These are phyloP conservation scores for Cryptosporidium tyzzeri DNA, from an alignment of 169 alveolate genomes.

Conservation along the genomic window DNA sequence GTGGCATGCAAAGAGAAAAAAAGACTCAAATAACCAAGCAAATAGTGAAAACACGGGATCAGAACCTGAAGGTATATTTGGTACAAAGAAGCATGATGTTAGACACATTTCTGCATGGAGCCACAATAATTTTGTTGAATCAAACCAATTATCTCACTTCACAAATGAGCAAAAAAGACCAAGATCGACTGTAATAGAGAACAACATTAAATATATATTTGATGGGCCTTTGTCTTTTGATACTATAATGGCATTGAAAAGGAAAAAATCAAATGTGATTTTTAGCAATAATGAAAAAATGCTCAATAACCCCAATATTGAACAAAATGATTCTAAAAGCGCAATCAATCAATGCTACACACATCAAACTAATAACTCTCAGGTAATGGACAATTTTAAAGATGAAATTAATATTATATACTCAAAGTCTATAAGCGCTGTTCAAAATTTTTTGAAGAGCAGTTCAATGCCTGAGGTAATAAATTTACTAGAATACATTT, in stretches of 20 bases:
- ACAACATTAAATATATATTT: slow-evolving; percentile 20
- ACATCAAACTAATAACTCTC: neutral
- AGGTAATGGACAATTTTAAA: neutral
- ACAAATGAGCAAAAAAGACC: slow-evolving; percentile 11
- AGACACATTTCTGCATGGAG: neutral
- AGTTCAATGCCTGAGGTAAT: slow-evolving; percentile 17
- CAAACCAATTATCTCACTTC: neutral
- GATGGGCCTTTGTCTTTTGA: slow-evolving; percentile 74
- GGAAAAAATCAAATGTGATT: slow-evolving; percentile 2
- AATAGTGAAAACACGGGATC: neutral
- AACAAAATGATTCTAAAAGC: neutral
- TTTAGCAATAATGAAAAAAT: neutral
- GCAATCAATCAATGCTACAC: neutral
- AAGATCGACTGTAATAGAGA: slow-evolving; percentile 1
- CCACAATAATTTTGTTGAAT: neutral
- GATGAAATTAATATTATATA: slow-evolving; percentile 8
- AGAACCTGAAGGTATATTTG: neutral
- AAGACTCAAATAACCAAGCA: slow-evolving; percentile 3
- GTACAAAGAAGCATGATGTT: neutral
- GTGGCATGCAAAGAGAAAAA: slow-evolving; percentile 74
- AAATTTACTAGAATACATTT: neutral
- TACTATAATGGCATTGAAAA: slow-evolving; percentile 71
- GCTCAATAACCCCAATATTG: neutral
- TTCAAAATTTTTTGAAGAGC: neutral
- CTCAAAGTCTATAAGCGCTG: neutral